phyloP scores from a whole-genome alignment of 352 stramenopile genomes.

The Phytophthora sp. region DNA sequence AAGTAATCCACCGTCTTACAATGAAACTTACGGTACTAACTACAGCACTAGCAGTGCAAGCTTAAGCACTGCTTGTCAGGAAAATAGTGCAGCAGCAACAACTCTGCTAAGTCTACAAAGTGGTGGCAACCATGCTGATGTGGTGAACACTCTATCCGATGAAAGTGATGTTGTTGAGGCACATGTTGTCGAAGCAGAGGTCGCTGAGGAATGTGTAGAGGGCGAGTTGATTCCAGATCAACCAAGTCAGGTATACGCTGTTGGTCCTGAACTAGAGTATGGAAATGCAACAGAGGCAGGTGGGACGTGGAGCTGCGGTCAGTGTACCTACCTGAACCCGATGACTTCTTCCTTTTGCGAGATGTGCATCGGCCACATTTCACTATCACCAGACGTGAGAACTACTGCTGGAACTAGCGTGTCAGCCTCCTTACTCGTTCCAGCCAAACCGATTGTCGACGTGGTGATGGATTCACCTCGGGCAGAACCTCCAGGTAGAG shows the following conservation, averaged over 20 bases:
- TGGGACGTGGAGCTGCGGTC: constrained; percentile 54
- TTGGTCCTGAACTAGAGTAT: constrained; percentile 8
- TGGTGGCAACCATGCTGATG: neutral
- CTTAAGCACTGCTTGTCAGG: neutral
- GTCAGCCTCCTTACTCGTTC: constrained; percentile 23
- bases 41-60: constrained; percentile 5
- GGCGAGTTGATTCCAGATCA: constrained; percentile 1
- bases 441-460: constrained; percentile 22
- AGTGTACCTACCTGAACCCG: constrained; percentile 67
- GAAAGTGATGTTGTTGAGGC: constrained; percentile 40
- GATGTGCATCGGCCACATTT: constrained; percentile 66
- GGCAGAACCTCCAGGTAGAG: neutral
- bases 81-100: constrained; percentile 15
- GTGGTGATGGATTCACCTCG: neutral
- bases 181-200: constrained; percentile 46
- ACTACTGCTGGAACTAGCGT: constrained; percentile 19
- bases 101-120: constrained; percentile 26
- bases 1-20: constrained; percentile 10
- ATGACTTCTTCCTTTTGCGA: constrained; percentile 67
- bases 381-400: constrained; percentile 37
- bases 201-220: constrained; percentile 22
- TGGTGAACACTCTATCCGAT: neutral
- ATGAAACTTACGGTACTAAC: neutral
- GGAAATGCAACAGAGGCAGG: neutral
- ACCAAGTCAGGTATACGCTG: neutral